Conservation (phyloP, 768 basidiomycete species). For the Mycena latifolia region DNA sequence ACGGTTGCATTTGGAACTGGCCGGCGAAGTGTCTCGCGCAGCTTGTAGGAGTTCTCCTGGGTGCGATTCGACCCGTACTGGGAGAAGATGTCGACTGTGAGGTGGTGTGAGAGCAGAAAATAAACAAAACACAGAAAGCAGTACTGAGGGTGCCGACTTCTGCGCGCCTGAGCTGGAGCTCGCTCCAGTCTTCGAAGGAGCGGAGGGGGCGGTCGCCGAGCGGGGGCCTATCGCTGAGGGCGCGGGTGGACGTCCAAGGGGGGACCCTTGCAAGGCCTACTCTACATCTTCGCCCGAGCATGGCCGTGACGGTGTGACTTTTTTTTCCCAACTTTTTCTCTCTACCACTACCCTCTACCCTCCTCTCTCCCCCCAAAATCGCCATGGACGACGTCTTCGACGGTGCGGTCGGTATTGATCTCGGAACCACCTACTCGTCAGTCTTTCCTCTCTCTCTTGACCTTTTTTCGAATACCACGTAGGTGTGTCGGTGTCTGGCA, state of each 20-base stretch:
- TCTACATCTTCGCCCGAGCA: neutral
- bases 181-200: constrained; percentile 68
- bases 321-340: neutral
- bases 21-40: constrained; percentile 76
- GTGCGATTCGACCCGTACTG: constrained; percentile 85
- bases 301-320: neutral
- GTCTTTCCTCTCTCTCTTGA: constrained; percentile 41
- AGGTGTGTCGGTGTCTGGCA: constrained; percentile 99
- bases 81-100: constrained; percentile 70
- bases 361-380: constrained; percentile 52
- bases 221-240: constrained; percentile 26
- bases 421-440: constrained; percentile 97
- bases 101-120: constrained; percentile 27
- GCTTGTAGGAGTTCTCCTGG: constrained; percentile 75
- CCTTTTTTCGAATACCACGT: constrained; percentile 42
- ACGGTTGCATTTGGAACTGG: constrained; percentile 81
- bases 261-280: neutral
- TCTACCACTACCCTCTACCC: constrained; percentile 37
- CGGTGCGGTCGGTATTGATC: constrained; percentile 97
- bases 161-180: constrained; percentile 70
- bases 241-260: constrained; percentile 2
- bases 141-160: constrained; percentile 69
- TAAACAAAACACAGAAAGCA: constrained; percentile 36
- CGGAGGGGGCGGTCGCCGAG: constrained; percentile 53
- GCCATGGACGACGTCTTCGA: constrained; percentile 94